These are phyloP conservation scores for Irpex sp. DNA, from an alignment of 1,284 basidiomycete species.

Conservation along the genomic window DNA sequence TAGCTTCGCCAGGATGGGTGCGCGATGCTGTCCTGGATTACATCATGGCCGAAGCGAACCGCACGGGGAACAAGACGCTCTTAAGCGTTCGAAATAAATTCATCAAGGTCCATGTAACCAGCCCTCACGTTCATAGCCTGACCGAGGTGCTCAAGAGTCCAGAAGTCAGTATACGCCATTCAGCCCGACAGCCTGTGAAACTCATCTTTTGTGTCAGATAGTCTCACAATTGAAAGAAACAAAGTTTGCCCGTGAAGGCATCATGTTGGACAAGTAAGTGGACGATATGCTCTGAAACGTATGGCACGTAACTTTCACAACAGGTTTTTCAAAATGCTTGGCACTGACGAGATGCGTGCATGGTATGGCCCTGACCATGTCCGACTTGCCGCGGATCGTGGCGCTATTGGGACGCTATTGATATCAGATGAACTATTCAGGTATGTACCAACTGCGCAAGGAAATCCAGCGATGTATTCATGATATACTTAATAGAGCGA, in stretches of 20 bases:
- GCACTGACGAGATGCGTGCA: constrained; percentile 89
- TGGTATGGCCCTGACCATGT: constrained; percentile 99
- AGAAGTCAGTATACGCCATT: constrained; percentile 51
- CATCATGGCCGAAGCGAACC: constrained; percentile 78
- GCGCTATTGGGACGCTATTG: constrained; percentile 90
- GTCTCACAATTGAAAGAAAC: constrained; percentile 87
- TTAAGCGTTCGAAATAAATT: constrained; percentile 79
- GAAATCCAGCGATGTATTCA: background rate
- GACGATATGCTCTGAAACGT: background rate
- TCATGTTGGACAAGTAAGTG: constrained; percentile 81
- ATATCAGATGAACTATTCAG: constrained; percentile 96
- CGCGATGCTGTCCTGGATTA: constrained; percentile 88
- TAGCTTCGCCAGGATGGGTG: constrained; percentile 96
- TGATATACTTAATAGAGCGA: constrained; percentile 41
- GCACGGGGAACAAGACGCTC: constrained; percentile 82
- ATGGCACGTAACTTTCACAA: background rate
- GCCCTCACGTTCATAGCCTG: constrained; percentile 93
- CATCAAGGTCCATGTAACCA: constrained; percentile 88
- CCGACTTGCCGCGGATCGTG: constrained; percentile 84
- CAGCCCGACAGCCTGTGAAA: background rate
- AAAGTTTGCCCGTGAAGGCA: constrained; percentile 94
- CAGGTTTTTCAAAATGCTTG: constrained; percentile 97
- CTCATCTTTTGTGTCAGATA: constrained; percentile 39
- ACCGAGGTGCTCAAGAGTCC: constrained; percentile 94
- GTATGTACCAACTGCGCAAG: constrained; percentile 34